phyloP scores from a whole-genome alignment of 2,329 filamentous ascomycete genomes.

The Fusarium fujikuroi region DNA sequence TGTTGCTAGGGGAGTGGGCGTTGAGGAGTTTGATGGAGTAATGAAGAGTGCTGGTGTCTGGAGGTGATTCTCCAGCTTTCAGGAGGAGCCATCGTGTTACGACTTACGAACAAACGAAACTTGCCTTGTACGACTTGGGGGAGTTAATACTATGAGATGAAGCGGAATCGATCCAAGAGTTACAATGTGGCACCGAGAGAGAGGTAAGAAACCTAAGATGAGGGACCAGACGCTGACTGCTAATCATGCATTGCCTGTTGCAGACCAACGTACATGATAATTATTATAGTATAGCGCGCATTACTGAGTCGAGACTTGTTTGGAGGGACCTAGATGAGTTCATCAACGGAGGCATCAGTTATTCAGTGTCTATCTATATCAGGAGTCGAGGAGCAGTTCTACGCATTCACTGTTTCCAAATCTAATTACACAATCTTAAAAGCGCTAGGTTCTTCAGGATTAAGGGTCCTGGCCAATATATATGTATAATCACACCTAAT shows the following conservation, averaged over 20 bases:
- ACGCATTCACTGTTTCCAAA: neutral
- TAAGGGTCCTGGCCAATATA: constrained; percentile 24
- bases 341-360: neutral
- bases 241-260: neutral
- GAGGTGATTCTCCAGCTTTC: constrained; percentile 60
- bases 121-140: constrained; percentile 7
- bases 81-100: constrained; percentile 1
- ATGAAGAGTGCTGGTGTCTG: constrained; percentile 88
- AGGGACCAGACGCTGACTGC: neutral
- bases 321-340: neutral
- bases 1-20: constrained; percentile 74
- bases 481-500: constrained; percentile 35
- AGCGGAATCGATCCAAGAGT: neutral
- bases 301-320: neutral
- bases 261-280: neutral
- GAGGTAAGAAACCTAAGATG: constrained; percentile 5
- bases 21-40: constrained; percentile 86
- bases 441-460: constrained; percentile 20
- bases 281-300: neutral
- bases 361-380: neutral
- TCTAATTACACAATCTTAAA: constrained; percentile 13
- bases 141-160: neutral
- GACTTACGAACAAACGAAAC: constrained; percentile 34
- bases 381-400: neutral
- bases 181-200: neutral